Percentiles rank a stretch among this genome's conserved stretches.
Evolutionary conservation across 2,329 filamentous ascomycete genomes (phyloP).

Genomic region (Colletotrichum sp.): DNA sequence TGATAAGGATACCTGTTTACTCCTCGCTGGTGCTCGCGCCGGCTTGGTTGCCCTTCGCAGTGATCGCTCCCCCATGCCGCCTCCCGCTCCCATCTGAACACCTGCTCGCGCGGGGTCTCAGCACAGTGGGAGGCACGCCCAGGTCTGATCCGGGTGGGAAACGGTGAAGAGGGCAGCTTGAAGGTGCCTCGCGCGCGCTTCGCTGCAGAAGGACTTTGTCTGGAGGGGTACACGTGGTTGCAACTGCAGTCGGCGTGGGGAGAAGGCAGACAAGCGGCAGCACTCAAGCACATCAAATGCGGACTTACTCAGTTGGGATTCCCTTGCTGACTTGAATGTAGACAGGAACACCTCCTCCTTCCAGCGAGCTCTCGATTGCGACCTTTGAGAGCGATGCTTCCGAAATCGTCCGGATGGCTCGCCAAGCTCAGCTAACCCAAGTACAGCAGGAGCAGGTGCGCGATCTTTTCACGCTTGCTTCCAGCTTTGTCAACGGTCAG

Average conservation of each 20-base stretch:
- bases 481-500: background rate
- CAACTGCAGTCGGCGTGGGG: background rate
- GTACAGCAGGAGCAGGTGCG: background rate
- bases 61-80: background rate
- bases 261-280: background rate
- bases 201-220: background rate
- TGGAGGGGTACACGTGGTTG: background rate
- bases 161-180: background rate
- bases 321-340: background rate
- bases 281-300: background rate
- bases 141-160: background rate
- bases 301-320: background rate
- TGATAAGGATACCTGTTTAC: background rate
- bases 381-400: background rate
- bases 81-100: background rate
- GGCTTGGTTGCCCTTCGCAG: background rate
- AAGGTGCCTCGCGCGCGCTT: background rate
- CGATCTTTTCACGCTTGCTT: background rate
- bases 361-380: background rate
- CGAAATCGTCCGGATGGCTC: background rate
- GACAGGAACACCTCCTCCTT: background rate
- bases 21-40: background rate
- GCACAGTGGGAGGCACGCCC: background rate
- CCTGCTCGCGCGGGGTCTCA: background rate
- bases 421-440: background rate